Evolutionary conservation across 805 yeast genomes (phyloP), one percentile per base, ranked within the genome.

Genomic region (Metschnikowia drakensbergensis): DNA sequence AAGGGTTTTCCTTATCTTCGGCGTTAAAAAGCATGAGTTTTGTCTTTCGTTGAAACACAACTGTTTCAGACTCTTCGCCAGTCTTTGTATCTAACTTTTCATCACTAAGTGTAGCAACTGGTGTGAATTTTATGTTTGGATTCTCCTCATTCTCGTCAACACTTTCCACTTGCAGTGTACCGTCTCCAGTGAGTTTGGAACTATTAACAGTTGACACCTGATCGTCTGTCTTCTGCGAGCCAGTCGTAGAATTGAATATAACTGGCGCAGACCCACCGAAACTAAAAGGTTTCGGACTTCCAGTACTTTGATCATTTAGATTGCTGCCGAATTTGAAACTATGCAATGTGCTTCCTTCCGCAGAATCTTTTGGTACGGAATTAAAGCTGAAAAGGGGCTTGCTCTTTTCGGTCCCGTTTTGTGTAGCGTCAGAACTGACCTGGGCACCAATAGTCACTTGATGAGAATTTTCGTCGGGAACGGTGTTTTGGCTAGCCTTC

Each of bases 21-120:
- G 79, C 64, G 42, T 80, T 77, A 42, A 79, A 80, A 48, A 82
- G 72, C 79, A 82, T 81, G 40, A 89, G 71, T 60, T 89, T 89
- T 3, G 92, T 78, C 59, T 86, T 78, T 58, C 86, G 83, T 38
- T 83, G 78, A 57, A 77, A 86, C 26, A 80, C 59, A 0, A 75
- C 62, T 1, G 74, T 80, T 68, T 92, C 97, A 46, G 80, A 77
- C 67, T 90, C 97, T 68, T 92, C 97, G 17, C 97, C 97, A 6
- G 92, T 42, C 27, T 33, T 34, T 25, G 32, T 17, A 11, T 77
- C 80, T 9, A 82, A 73, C 47, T 83, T 74, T 42, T 80, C 77
- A 22, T 71, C 67, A 1, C 62, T 50, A 37, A 69, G 53, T 35
- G 60, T 48, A 2, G 66, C 73, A 38, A 70, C 62, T 1, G 75